These are phyloP conservation scores for Debaryomyces psychrophilus DNA, from an alignment of 1,139 yeast species.

Conservation along the genomic window DNA sequence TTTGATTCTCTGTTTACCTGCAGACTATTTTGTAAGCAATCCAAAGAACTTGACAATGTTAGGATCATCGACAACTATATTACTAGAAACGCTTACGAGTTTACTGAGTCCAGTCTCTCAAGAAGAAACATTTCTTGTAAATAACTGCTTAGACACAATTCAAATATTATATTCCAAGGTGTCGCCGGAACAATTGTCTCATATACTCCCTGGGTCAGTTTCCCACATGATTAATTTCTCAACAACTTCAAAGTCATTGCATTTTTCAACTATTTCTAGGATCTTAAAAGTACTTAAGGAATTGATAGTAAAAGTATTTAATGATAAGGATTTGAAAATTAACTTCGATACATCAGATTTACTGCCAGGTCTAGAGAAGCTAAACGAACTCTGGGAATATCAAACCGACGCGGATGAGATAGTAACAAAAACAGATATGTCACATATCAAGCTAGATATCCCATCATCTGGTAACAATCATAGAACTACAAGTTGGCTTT, in stretches of 20 bases:
- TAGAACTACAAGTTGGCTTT: constrained; percentile 63
- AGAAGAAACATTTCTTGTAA: constrained; percentile 23
- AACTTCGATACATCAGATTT: constrained; percentile 4
- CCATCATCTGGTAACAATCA: constrained; percentile 22
- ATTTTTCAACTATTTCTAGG: constrained; percentile 26
- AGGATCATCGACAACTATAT: constrained; percentile 31
- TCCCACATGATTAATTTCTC: constrained; percentile 38
- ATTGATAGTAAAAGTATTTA: constrained; percentile 31
- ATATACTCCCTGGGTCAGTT: constrained; percentile 44
- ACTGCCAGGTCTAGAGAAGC: constrained; percentile 16
- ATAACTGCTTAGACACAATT: constrained; percentile 19
- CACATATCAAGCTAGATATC: constrained; percentile 12
- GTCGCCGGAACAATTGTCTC: constrained; percentile 35
- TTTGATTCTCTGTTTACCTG: constrained; percentile 23
- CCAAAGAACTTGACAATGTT: constrained; percentile 27
- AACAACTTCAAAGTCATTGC: constrained; percentile 26
- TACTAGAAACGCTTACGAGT: constrained; percentile 23
- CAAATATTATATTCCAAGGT: constrained; percentile 22
- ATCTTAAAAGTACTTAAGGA: constrained; percentile 27
- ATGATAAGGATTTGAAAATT: constrained; percentile 20
- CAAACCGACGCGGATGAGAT: constrained; percentile 4
- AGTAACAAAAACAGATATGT: constrained; percentile 7
- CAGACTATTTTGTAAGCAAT: constrained; percentile 24
- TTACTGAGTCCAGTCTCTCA: constrained; percentile 16
- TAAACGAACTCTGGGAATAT: constrained; percentile 26